A percentile compares a stretch with the other conserved stretches of the same genome.
These are phyloP conservation scores for Plantago coronopus DNA, from an alignment of 305 asterid genomes.

Conservation along the genomic window DNA sequence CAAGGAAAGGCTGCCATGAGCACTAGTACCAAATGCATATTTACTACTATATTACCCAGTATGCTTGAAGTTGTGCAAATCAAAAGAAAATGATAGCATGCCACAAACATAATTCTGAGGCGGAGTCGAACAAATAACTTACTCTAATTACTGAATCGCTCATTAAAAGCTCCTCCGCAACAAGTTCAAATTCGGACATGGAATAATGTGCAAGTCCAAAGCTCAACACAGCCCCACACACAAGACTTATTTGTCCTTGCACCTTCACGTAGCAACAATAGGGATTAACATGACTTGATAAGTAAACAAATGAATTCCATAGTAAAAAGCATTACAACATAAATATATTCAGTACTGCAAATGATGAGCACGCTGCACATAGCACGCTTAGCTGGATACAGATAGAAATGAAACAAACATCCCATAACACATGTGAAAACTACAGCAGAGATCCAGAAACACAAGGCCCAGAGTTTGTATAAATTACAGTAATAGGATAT, in stretches of 20 bases:
- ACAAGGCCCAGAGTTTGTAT: not conserved
- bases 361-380: slow-evolving; percentile 11
- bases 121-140: slow-evolving; percentile 21
- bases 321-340: slow-evolving; percentile 8
- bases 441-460: slow-evolving; percentile 13
- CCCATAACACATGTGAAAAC: not conserved
- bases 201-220: slow-evolving; percentile 92
- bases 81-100: slow-evolving; percentile 7
- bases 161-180: slow-evolving; percentile 98
- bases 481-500: not conserved
- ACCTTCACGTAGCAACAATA: slow-evolving; percentile 51
- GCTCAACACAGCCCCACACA: slow-evolving; percentile 70
- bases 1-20: slow-evolving; percentile 22
- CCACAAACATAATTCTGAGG: slow-evolving; percentile 14
- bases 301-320: slow-evolving; percentile 6
- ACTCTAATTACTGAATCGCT: slow-evolving; percentile 89
- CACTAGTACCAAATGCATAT: slow-evolving; percentile 3
- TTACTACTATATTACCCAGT: not conserved
- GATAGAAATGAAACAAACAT: slow-evolving; percentile 9
- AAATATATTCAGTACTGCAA: slow-evolving; percentile 15
- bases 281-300: slow-evolving; percentile 22
- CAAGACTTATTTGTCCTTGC: slow-evolving; percentile 94
- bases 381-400: slow-evolving; percentile 16
- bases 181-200: slow-evolving; percentile 91
- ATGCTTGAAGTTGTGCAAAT: not conserved